Evolutionary conservation across 257 asterid genomes (phyloP).

Genomic region (Oldenlandia corymbosa): DNA sequence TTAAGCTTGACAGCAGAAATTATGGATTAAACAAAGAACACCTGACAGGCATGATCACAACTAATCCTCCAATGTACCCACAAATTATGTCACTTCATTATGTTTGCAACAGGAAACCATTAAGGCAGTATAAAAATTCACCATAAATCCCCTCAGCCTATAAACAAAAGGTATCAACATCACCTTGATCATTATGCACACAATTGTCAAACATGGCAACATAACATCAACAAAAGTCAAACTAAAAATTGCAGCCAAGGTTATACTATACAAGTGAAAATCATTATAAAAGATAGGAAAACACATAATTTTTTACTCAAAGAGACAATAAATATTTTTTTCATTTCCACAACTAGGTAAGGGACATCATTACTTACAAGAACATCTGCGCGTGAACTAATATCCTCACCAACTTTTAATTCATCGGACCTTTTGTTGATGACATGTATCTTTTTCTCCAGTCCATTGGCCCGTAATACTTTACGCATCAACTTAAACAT

Average conservation of each 20-base stretch:
- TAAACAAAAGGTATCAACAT: not conserved
- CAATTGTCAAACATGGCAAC: not conserved
- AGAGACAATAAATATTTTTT: not conserved
- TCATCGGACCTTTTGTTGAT: slow-evolving; percentile 93
- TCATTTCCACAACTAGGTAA: too few species aligned
- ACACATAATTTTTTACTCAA: not conserved
- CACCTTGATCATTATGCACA: not conserved
- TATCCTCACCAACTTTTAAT: slow-evolving; percentile 64
- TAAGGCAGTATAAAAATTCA: not conserved
- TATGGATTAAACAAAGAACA: too few species aligned
- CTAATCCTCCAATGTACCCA: too few species aligned
- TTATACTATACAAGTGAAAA: not conserved
- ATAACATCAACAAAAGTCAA: not conserved
- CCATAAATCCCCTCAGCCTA: not conserved
- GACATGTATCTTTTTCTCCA: slow-evolving; percentile 57
- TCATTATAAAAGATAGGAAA: not conserved
- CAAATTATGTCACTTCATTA: not conserved
- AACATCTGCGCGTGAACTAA: slow-evolving; percentile 76
- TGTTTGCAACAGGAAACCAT: not conserved
- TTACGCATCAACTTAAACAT: slow-evolving; percentile 82
- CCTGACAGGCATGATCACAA: too few species aligned
- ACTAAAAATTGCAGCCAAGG: not conserved
- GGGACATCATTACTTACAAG: slow-evolving; percentile 48
- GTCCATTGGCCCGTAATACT: slow-evolving; percentile 60
- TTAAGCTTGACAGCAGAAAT: too few species aligned